Conservation (phyloP, 169 alveolate genomes). For the Plasmodium billcollinsi region DNA sequence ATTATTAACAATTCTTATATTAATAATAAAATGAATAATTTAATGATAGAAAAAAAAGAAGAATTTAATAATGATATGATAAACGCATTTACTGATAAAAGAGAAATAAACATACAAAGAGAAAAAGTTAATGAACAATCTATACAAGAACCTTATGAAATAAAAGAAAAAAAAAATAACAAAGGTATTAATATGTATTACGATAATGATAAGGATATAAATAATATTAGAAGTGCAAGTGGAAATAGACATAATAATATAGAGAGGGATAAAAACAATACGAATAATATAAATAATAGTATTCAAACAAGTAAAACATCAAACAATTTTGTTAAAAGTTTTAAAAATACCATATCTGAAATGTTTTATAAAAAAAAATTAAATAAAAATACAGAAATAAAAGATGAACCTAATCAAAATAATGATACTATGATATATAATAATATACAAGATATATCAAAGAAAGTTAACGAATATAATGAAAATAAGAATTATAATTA, state of each 20-base stretch:
- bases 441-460: conserved; percentile 4
- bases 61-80: not conserved
- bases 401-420: not conserved
- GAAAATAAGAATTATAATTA: not conserved
- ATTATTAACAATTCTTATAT: conserved; percentile 3
- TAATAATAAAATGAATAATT: not conserved
- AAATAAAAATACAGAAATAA: conserved; percentile 14
- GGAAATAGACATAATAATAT: not conserved
- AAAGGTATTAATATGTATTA: not conserved
- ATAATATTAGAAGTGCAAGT: not conserved
- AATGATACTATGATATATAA: not conserved
- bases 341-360: conserved; percentile 20
- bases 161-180: conserved; percentile 1
- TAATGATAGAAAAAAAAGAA: not conserved
- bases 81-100: not conserved
- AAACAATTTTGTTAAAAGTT: conserved; percentile 9
- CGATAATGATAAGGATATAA: not conserved
- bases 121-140: not conserved
- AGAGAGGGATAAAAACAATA: not conserved
- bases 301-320: not conserved
- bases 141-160: not conserved
- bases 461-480: not conserved
- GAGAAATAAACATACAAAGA: not conserved
- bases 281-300: not conserved
- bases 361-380: conserved; percentile 25